phyloP scores from a whole-genome alignment of 371 early-diverging fungal genomes.

The Zychaea mexicana region DNA sequence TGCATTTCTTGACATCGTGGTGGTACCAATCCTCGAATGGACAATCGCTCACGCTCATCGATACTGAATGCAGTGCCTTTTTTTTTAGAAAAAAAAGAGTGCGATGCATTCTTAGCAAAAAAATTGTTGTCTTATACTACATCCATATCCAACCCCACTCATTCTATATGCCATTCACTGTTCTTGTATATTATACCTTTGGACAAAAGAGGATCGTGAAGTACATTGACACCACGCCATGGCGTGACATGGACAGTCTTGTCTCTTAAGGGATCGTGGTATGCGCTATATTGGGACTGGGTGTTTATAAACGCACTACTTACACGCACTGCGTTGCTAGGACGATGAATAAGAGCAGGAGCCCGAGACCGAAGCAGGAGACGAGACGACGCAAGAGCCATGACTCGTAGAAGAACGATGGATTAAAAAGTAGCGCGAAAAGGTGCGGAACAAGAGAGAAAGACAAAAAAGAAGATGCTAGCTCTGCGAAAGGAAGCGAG shows the following conservation, averaged over 20 bases:
- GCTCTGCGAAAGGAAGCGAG: too few relatives aligned
- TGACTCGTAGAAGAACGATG: not conserved
- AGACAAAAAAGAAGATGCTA: not conserved
- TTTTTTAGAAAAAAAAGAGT: not conserved
- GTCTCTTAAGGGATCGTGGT: slow-evolving; percentile 52
- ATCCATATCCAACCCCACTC: too few relatives aligned
- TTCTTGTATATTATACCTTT: too few relatives aligned
- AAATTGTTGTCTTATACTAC: too few relatives aligned
- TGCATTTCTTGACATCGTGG: slow-evolving; percentile 70
- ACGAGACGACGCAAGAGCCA: not conserved
- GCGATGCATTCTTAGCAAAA: too few relatives aligned
- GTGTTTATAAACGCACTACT: not conserved
- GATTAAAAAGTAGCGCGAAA: not conserved
- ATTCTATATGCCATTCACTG: not conserved
- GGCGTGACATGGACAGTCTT: slow-evolving; percentile 58
- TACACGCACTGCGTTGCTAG: not conserved
- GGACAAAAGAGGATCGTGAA: slow-evolving; percentile 62
- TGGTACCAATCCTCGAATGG: slow-evolving; percentile 70
- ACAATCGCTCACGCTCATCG: slow-evolving; percentile 65
- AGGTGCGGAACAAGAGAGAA: not conserved
- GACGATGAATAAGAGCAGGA: not conserved
- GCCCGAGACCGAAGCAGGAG: not conserved
- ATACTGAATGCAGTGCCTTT: slow-evolving; percentile 68
- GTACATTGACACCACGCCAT: slow-evolving; percentile 59
- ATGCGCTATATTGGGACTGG: not conserved